A percentile compares a stretch with the other conserved stretches of the same genome.
Evolutionary conservation across 1,284 basidiomycete genomes (phyloP).

Genomic region (Exobasidium rhododendri): DNA sequence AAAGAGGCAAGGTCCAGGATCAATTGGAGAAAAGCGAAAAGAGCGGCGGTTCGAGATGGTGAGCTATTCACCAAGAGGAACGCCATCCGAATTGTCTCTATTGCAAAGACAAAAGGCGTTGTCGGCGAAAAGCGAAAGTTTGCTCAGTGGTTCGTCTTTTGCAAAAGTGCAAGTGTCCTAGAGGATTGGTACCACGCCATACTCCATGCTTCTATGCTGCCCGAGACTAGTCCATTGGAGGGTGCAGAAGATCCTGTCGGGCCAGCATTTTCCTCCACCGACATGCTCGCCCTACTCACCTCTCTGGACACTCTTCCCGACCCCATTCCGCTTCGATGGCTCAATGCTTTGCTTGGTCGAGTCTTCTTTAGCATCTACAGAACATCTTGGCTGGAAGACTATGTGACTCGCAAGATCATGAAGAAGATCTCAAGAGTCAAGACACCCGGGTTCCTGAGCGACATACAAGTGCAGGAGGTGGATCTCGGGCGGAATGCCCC

Average conservation of each 20-base stretch:
- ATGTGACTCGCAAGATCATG: constrained; percentile 83
- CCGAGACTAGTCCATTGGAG: constrained; percentile 42
- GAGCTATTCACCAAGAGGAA: constrained; percentile 52
- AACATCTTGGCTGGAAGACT: constrained; percentile 73
- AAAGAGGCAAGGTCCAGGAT: background rate
- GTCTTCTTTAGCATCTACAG: constrained; percentile 88
- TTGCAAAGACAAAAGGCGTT: background rate
- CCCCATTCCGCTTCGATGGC: constrained; percentile 92
- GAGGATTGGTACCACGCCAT: constrained; percentile 93
- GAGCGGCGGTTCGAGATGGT: constrained; percentile 38
- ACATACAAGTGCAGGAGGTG: constrained; percentile 81
- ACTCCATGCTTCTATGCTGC: constrained; percentile 66
- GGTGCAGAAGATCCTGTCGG: constrained; percentile 38
- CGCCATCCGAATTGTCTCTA: constrained; percentile 43
- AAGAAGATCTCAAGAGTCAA: constrained; percentile 89
- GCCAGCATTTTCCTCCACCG: constrained; percentile 67
- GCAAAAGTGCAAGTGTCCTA: constrained; percentile 51
- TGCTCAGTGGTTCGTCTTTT: constrained; percentile 52
- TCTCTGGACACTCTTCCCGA: constrained; percentile 88
- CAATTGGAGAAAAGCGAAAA: constrained; percentile 27
- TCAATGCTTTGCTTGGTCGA: constrained; percentile 87
- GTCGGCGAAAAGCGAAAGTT: background rate
- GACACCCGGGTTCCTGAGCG: constrained; percentile 77
- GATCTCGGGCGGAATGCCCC: constrained; percentile 77
- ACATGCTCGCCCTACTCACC: constrained; percentile 79